phyloP scores from a whole-genome alignment of 352 stramenopile genomes.

The Globisporangium lucens region DNA sequence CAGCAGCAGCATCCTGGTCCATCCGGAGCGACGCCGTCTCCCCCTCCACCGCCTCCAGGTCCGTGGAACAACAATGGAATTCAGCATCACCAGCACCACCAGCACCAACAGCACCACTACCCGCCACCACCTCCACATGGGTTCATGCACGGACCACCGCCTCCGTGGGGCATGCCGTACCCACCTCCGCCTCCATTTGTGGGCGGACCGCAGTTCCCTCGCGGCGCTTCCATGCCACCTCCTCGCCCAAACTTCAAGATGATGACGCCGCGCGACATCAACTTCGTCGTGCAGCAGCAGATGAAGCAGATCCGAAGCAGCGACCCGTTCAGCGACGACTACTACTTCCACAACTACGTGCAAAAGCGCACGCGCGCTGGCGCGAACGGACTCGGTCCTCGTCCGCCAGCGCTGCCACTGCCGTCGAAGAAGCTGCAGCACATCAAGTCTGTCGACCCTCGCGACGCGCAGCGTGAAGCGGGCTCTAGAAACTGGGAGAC shows the following conservation, averaged over 20 bases:
- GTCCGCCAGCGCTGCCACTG: slow-evolving; percentile 37
- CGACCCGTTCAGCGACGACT: slow-evolving; percentile 87
- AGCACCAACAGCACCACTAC: slow-evolving; percentile 7
- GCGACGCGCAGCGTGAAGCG: slow-evolving; percentile 53
- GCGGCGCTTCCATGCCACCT: slow-evolving; percentile 30
- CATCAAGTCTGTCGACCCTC: slow-evolving; percentile 68
- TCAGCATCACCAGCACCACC: slow-evolving; percentile 17
- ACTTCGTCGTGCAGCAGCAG: slow-evolving; percentile 83
- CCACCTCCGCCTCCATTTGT: slow-evolving; percentile 16
- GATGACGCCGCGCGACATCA: slow-evolving; percentile 84
- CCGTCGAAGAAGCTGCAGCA: slow-evolving; percentile 85
- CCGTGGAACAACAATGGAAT: slow-evolving; percentile 33
- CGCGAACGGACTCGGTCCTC: slow-evolving; percentile 22
- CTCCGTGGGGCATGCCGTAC: slow-evolving; percentile 35
- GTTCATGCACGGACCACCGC: slow-evolving; percentile 39
- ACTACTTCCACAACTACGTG: slow-evolving; percentile 86
- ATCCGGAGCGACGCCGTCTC: slow-evolving; percentile 1
- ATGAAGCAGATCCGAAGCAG: slow-evolving; percentile 85
- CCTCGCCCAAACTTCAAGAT: slow-evolving; percentile 66
- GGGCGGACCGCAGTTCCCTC: slow-evolving; percentile 22
- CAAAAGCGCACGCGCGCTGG: slow-evolving; percentile 61
- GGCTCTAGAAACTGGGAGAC: slow-evolving; percentile 76
- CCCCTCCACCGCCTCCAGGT: slow-evolving; percentile 20
- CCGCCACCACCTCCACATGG: slow-evolving; percentile 23
- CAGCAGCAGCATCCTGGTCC: slow-evolving; percentile 1